Evolutionary conservation across 1,284 basidiomycete genomes (phyloP).

Genomic region (Cutaneotrichosporon cavernicola): DNA sequence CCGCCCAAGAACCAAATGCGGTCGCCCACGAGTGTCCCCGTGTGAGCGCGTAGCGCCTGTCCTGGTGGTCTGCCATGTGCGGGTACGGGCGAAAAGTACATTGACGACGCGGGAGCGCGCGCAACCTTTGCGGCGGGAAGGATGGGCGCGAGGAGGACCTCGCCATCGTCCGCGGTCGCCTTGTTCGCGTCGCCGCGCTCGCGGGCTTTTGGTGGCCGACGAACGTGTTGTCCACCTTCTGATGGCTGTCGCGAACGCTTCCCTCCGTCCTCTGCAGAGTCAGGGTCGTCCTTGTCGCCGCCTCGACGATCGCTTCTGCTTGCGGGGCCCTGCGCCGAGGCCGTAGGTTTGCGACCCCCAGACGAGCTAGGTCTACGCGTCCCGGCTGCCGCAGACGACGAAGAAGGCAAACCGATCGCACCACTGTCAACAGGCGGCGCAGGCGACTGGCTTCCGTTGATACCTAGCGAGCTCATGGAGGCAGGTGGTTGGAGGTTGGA

Average conservation of each 20-base stretch:
- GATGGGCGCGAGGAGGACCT: slow-evolving; percentile 20
- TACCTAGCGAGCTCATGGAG: neutral
- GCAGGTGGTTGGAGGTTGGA: slow-evolving; percentile 7
- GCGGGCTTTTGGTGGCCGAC: slow-evolving; percentile 23
- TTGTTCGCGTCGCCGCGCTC: slow-evolving; percentile 19
- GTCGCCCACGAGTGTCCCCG: slow-evolving; percentile 75
- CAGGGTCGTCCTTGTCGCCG: slow-evolving; percentile 20
- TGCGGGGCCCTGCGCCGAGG: slow-evolving; percentile 4
- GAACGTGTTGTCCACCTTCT: slow-evolving; percentile 7
- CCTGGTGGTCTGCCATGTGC: slow-evolving; percentile 72
- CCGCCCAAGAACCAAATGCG: slow-evolving; percentile 85
- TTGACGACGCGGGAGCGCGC: slow-evolving; percentile 52
- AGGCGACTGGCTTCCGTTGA: slow-evolving; percentile 8
- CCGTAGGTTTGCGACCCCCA: slow-evolving; percentile 12
- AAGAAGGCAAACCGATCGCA: neutral
- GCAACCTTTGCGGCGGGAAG: slow-evolving; percentile 30
- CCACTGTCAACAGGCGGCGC: neutral
- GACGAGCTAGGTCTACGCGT: slow-evolving; percentile 15
- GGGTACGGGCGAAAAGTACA: slow-evolving; percentile 85
- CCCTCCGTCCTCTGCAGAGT: slow-evolving; percentile 15
- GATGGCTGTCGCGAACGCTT: slow-evolving; percentile 16
- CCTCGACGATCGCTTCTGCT: slow-evolving; percentile 1
- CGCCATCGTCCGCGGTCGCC: slow-evolving; percentile 11
- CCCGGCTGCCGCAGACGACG: slow-evolving; percentile 1
- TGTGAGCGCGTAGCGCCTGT: slow-evolving; percentile 77